These are phyloP conservation scores for Fusarium lyarnte DNA, from an alignment of 2,329 filamentous ascomycete genomes.

Conservation along the genomic window DNA sequence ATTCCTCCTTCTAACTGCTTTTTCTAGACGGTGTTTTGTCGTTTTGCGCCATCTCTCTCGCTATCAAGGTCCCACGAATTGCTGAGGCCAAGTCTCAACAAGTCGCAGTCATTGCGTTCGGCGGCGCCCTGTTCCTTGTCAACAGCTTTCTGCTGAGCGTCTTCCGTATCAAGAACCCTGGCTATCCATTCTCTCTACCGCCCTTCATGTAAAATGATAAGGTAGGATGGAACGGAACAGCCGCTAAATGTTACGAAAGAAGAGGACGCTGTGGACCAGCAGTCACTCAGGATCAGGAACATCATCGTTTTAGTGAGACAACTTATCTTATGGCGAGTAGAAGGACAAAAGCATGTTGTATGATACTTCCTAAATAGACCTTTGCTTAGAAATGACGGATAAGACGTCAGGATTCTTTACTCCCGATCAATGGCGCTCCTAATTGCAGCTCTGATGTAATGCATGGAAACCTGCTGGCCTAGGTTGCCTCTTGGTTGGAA, in stretches of 20 bases:
- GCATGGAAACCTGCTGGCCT: not conserved
- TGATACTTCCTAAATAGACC: slow-evolving; percentile 7
- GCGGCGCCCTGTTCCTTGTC: slow-evolving; percentile 77
- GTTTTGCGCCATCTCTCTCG: slow-evolving; percentile 90
- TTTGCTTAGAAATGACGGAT: not conserved
- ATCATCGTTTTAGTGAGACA: not conserved
- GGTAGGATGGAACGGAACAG: not conserved
- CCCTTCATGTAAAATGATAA: slow-evolving; percentile 74
- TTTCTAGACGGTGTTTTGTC: slow-evolving; percentile 73
- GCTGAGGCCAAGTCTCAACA: slow-evolving; percentile 80
- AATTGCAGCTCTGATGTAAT: not conserved
- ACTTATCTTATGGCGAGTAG: not conserved
- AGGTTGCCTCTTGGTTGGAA: not conserved
- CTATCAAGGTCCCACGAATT: slow-evolving; percentile 91
- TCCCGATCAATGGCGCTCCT: not conserved
- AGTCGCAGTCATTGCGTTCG: slow-evolving; percentile 83
- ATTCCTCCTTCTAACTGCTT: not conserved
- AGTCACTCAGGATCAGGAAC: not conserved
- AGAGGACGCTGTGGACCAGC: not conserved
- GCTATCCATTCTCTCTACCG: slow-evolving; percentile 93
- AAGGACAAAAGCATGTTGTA: slow-evolving; percentile 12
- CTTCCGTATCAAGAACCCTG: slow-evolving; percentile 93
- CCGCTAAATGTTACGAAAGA: too few species aligned
- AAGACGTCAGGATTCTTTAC: not conserved
- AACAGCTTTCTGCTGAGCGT: slow-evolving; percentile 96